Base-by-base conservation (phyloP, 2,329 filamentous ascomycete genomes). In the Aspergillus piperis region DNA sequence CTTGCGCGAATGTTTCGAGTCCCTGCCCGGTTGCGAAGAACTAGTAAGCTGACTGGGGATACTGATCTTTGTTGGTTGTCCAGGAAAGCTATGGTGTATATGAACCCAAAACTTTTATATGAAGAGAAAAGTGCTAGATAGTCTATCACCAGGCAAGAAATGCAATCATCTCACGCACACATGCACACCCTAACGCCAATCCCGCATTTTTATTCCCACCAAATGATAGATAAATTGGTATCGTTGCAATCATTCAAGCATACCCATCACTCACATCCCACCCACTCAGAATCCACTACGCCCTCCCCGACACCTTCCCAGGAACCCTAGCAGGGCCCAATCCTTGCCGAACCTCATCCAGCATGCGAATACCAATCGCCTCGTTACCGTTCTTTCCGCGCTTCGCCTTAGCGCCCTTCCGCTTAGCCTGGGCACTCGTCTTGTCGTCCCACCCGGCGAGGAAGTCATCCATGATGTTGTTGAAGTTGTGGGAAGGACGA, bases 381-480 rank as follows among this genome's bases (percentile, higher is more conserved):
- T 90, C 87, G 72, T 89, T 91, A 17, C 89, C 89, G 78, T 93
- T 92, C 80, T 93, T 94, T 19, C 92, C 85, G 57, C 83, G 77
- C 74, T 88, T 88, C 79, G 71, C 75, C 66, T 81, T 79, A 10
- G 74, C 77, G 8, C 75, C 79, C 63, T 77, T 78, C 7, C 77
- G 71, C 67, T 80, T 81, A 5, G 68, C 75, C 67, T 77, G 75
- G 5, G 73, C 66, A 50, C 76, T 73, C 19, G 73, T 75, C 53
- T 80, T 77, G 65, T 77, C 77, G 48, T 79, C 76, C 78, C 79
- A 81, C 36, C 82, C 87, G 8, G 88, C 90, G 25, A 98, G 78
- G 78, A 99, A 99, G 59, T 96, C 93, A 72, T 98, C 94, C 82
- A 99, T 87, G 73, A 98, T 92, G 62, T 82, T 85, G 73, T 96